Evolutionary conservation across 2,329 filamentous ascomycete genomes (phyloP), one percentile per base, ranked within the genome.

Genomic region (Chlorencoelia australis): DNA sequence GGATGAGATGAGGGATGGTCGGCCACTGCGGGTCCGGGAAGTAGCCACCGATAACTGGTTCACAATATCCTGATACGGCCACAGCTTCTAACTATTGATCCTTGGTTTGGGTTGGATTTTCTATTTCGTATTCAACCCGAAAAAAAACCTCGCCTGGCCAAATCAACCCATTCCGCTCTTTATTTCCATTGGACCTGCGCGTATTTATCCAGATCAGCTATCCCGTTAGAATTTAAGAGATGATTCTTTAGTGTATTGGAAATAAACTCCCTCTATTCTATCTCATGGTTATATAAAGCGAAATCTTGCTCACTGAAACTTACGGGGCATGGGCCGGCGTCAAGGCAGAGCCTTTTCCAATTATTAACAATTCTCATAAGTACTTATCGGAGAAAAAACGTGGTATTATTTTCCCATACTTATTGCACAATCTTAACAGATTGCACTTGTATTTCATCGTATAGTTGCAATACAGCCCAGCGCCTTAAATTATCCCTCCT

Each of bases 351-450:
- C 7, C 26, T 13, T 21, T 28, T 2, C 38, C 37, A 43, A 8
- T 31, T 2, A 3, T 37, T 16, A 20, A 35, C 26, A 27, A 43
- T 41, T 22, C 7, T 5, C 19, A 43, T 27, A 10, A 43, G 30
- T 13, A 34, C 30, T 16, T 35, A 35, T 16, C 38, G 41, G 19
- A 41, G 38, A 20, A 43, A 43, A 22, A 43, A 41, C 5, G 38
- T 14, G 25, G 20, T 24, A 14, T 10, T 7, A 16, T 40, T 20
- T 16, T 41, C 30, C 37, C 41, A 41, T 18, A 41, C 30, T 9
- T 35, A 11, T 19, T 24, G n/a, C 2, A 33, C 33, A 30, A 40
- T 13, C 4, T 20, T 20, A 16, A 18, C 7, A n/a, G 38, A 35
- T 26, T 39, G 10, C 10, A 15, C 22, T 37, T 32, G 25, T 17